These are phyloP conservation scores for Bryoglossum gracile DNA, from an alignment of 495 filamentous ascomycete species.

Conservation along the genomic window DNA sequence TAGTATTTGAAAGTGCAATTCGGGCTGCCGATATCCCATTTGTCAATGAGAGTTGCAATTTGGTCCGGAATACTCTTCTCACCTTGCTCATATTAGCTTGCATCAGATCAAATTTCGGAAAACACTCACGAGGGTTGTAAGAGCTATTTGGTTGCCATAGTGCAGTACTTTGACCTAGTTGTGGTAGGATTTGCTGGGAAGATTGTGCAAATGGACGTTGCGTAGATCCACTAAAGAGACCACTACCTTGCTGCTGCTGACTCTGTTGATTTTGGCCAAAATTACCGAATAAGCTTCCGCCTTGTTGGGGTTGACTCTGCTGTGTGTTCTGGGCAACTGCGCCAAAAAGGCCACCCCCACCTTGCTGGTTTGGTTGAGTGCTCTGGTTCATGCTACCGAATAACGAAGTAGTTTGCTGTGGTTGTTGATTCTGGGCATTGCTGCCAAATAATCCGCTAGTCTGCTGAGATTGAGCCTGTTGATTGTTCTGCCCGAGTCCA, in stretches of 20 bases:
- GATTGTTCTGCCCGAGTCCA: conserved; percentile 13
- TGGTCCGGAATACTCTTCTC: conserved; percentile 84
- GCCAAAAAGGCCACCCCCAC: conserved; percentile 27
- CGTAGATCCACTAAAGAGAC: conserved; percentile 32
- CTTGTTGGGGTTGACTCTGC: conserved; percentile 23
- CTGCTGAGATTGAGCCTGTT: conserved; percentile 21
- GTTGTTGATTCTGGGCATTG: conserved; percentile 22
- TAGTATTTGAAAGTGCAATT: conserved; percentile 81
- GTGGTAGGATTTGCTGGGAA: conserved; percentile 30
- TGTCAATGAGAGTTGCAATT: conserved; percentile 65
- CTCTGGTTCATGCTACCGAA: conserved; percentile 15
- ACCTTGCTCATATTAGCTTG: conserved; percentile 32
- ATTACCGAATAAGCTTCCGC: conserved; percentile 34
- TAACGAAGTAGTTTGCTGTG: conserved; percentile 11
- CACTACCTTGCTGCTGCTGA: conserved; percentile 23
- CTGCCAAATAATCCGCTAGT: not conserved
- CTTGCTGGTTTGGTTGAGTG: conserved; percentile 27
- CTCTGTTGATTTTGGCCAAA: conserved; percentile 18
- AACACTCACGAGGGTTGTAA: conserved; percentile 18
- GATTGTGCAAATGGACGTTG: conserved; percentile 26
- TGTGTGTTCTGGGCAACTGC: conserved; percentile 19
- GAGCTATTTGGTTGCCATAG: conserved; percentile 31
- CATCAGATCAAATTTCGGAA: not conserved
- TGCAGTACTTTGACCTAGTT: conserved; percentile 29
- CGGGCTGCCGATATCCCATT: conserved; percentile 71